Conservation (phyloP, 176 grass and related monocot genomes). For the Luzula sylvatica region DNA sequence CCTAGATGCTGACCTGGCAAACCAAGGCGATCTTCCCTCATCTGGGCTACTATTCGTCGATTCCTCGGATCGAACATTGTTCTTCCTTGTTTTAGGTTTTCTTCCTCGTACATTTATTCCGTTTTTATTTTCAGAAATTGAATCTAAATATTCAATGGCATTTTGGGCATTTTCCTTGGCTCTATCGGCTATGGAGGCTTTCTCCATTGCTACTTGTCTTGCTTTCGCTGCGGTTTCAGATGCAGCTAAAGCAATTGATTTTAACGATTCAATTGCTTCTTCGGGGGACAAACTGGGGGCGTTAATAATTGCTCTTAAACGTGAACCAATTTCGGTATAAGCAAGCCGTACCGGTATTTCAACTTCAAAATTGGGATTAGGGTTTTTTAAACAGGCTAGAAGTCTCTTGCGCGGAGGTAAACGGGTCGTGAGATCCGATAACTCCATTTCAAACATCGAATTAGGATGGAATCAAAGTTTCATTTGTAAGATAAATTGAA, state of each 20-base stretch:
- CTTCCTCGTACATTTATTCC: conserved; percentile 44
- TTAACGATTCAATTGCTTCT: conserved; percentile 38
- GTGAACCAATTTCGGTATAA: conserved; percentile 40
- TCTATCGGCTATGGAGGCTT: conserved; percentile 55
- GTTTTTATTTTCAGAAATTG: conserved; percentile 33
- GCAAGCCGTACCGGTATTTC: conserved; percentile 27
- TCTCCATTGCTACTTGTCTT: conserved; percentile 40
- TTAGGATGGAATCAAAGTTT: background rate
- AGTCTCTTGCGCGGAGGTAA: conserved; percentile 96
- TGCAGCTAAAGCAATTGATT: conserved; percentile 40
- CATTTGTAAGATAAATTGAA: background rate
- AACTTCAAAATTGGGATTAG: conserved; percentile 25
- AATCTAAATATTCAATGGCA: conserved; percentile 70
- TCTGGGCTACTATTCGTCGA: background rate
- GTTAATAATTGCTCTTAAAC: conserved; percentile 48
- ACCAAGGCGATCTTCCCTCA: conserved; percentile 14
- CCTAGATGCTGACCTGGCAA: conserved; percentile 4
- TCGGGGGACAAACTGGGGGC: conserved; percentile 41
- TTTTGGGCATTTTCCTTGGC: conserved; percentile 62
- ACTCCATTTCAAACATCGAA: conserved; percentile 39
- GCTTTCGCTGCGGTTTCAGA: conserved; percentile 43
- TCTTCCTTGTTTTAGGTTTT: conserved; percentile 54
- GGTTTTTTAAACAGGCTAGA: conserved; percentile 71
- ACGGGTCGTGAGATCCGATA: conserved; percentile 59
- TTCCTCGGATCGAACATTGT: conserved; percentile 49